Base-by-base conservation (phyloP, 2,329 filamentous ascomycete genomes). In the Sclerotinia borealis region DNA sequence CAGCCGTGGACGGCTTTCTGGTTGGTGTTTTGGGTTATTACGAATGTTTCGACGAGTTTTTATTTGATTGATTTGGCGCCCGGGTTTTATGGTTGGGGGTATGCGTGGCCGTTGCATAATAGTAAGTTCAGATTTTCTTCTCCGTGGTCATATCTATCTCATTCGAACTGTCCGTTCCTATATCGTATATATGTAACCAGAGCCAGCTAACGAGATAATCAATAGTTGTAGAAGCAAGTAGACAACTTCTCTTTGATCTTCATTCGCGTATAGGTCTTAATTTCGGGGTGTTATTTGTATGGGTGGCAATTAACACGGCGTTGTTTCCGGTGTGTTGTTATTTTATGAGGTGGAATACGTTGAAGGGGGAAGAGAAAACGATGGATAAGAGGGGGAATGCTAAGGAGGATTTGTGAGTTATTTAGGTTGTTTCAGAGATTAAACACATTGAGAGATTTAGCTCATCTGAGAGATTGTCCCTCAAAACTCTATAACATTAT, bases 51-150 rank as follows among this genome's bases (percentile, higher is more conserved):
- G 0, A 87, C 84, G 0, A 75, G 78, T 0, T 88, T 89, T 68
- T 87, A 88, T 73, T 74, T 80, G 4, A 75, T 88, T 54, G 81
- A 83, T 34, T 75, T 88, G 39, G 81, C 84, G 3, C 82, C 83
- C 0, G 75, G 71, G 0, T 87, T 88, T 69, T 89, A 84, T 70
- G 71, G 74, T 2, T 89, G 83, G 82, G 85, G 85, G 0, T 85
- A 86, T 71, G 84, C 81, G 0, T 88, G 83, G 84, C 85, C 85
- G 19, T 72, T 89, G 65, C 83, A 87, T 72, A 81, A 84, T 52
- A 79, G 79, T 81, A 73, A 68, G 76, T 75, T n/a, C n/a, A n/a
- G n/a, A n/a, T 50, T 48, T 36, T 39, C 47, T 17, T 55, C n/a
- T 27, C 25, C 22, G 25, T 41, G 7, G 3, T 19, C 37, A 11